These are phyloP conservation scores for Sedum album DNA, from an alignment of 164 flowering plant genomes.

Conservation along the genomic window DNA sequence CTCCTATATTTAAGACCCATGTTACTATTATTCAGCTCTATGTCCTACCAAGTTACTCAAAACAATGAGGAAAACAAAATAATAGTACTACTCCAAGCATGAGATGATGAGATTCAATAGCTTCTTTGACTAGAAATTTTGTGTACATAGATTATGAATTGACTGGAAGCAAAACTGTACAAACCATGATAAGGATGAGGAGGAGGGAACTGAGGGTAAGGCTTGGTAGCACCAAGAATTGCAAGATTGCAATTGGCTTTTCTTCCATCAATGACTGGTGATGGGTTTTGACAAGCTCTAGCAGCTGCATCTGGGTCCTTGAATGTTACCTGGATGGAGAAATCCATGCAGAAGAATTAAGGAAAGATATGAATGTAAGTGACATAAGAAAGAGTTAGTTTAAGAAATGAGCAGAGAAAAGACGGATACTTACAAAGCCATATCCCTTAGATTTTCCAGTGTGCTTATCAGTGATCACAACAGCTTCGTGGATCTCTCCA, in stretches of 20 bases:
- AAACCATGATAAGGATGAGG: constrained; percentile 31
- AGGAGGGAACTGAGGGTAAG: constrained; percentile 37
- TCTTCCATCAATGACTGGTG: constrained; percentile 63
- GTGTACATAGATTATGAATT: neutral
- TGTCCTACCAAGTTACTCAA: neutral
- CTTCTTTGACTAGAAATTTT: constrained; percentile 9
- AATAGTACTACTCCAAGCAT: neutral
- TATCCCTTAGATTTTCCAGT: constrained; percentile 97
- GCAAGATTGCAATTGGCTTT: constrained; percentile 70
- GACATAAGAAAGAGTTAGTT: neutral
- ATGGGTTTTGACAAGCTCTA: constrained; percentile 59
- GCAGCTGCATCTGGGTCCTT: constrained; percentile 54
- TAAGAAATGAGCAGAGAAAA: neutral
- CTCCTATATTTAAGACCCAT: constrained; percentile 15
- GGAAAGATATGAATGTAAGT: too few relatives aligned
- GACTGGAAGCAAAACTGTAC: neutral
- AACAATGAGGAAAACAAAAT: neutral
- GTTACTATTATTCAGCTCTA: neutral
- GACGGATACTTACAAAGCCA: constrained; percentile 60
- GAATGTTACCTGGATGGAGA: constrained; percentile 40
- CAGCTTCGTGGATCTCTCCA: constrained; percentile 93
- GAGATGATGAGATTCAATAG: neutral
- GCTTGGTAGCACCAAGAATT: constrained; percentile 45
- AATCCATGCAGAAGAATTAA: neutral
- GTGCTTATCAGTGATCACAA: constrained; percentile 84